Evolutionary conservation across 2,329 filamentous ascomycete species (phyloP), one percentile per base, ranked within the genome.

Genomic region (Fusarium cicatricum): DNA sequence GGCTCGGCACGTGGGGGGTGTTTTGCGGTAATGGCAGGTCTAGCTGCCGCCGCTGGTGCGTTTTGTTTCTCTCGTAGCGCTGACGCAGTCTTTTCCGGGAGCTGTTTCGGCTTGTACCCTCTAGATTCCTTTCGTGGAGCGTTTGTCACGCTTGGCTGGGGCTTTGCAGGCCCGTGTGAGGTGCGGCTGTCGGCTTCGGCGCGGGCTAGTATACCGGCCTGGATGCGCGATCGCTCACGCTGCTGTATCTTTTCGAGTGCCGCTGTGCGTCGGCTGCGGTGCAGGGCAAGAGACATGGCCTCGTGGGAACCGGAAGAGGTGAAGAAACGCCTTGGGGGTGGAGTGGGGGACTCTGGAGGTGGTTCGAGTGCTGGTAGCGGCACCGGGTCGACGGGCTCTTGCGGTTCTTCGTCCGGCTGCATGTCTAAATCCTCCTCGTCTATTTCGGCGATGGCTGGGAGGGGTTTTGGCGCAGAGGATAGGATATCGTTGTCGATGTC

Each of bases 251-350:
- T 58, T 21, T 75, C 69, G 1, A 71, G 59, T 2, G 68, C 73
- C 5, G 73, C 74, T 21, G 67, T 71, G 23, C 73, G 72, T 4
- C 70, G 69, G 44, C 75, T 77, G 16, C 71, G 71, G 11, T 73
- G 70, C 2, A 76, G 46, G 4, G 74, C 73, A 1, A 76, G 66
- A 2, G 70, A 70, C 34, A 74, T 57, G 32, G 69, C 62, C 52
- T 76, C 74, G 17, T 71, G 68, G 2, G 70, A 72, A 10, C 75
- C 74, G 0, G 74, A 76, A 3, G 73, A 65, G 2, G 74, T 77
- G 52, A 77, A 77, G 64, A 77, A 77, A 11, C 72, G 72, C 47
- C 45, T 60, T 1, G 37, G 60, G 19, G 41, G 63, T 7, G 51
- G 57, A 11, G 55, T 50, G n/a, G 59, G 40, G 3, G 61, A 58